phyloP scores from a whole-genome alignment of 805 yeast genomes.

The Candida incommunis region DNA sequence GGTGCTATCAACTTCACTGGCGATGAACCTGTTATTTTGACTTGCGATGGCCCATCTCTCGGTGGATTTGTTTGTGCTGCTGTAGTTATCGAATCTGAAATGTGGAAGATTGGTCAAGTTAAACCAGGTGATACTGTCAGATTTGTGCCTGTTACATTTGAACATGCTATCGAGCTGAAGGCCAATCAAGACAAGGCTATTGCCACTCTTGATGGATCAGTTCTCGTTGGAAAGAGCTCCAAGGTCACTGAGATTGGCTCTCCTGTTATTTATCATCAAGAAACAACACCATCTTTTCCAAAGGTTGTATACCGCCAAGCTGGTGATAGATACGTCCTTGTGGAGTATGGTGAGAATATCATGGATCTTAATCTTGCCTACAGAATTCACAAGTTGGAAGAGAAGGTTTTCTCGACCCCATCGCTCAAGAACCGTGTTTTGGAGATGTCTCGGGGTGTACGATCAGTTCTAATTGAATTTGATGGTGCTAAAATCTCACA shows the following conservation, averaged over 20 bases:
- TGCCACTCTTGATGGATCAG: conserved; percentile 46
- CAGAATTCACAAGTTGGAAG: conserved; percentile 71
- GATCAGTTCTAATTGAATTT: conserved; percentile 84
- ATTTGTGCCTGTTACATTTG: conserved; percentile 65
- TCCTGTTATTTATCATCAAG: conserved; percentile 51
- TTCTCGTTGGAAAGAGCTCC: conserved; percentile 41
- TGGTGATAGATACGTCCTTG: conserved; percentile 84
- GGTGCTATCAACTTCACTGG: conserved; percentile 98
- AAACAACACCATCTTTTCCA: conserved; percentile 40
- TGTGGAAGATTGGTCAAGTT: conserved; percentile 98
- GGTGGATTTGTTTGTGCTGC: conserved; percentile 98
- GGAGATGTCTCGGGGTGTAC: conserved; percentile 95
- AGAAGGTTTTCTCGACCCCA: conserved; percentile 51
- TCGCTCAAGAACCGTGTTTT: conserved; percentile 44
- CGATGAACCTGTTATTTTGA: conserved; percentile 93
- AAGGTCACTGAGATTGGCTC: conserved; percentile 23
- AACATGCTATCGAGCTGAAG: conserved; percentile 53
- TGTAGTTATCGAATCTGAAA: conserved; percentile 87
- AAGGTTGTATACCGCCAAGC: conserved; percentile 84
- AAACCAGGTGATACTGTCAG: conserved; percentile 82
- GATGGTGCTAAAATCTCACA: conserved; percentile 54
- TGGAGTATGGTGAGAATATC: conserved; percentile 82
- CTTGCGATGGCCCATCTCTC: conserved; percentile 94
- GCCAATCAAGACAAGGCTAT: conserved; percentile 36
- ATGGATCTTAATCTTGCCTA: conserved; percentile 78